Percentiles rank a stretch among this genome's conserved stretches.
Evolutionary conservation across 495 filamentous ascomycete genomes (phyloP).

Genomic region (Astrocystis sublimbata): DNA sequence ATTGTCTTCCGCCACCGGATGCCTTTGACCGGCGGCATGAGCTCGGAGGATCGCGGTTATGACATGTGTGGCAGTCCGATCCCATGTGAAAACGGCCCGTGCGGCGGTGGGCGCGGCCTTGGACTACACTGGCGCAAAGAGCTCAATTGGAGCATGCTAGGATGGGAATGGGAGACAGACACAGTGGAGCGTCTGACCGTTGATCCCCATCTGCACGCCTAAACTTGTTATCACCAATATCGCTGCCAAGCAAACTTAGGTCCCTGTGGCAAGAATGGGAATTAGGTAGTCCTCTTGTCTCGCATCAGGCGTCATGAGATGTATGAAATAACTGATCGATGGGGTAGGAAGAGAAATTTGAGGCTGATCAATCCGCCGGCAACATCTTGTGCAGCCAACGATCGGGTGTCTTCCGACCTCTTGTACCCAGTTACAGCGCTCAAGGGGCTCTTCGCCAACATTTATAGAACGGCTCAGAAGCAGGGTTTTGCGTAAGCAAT

Average conservation of each 20-base stretch:
- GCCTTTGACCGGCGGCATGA: constrained; percentile 60
- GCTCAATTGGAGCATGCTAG: constrained; percentile 89
- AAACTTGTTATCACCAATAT: constrained; percentile 18
- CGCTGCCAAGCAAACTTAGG: constrained; percentile 26
- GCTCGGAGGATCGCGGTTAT: constrained; percentile 48
- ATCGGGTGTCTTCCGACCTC: background rate
- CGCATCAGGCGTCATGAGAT: constrained; percentile 26
- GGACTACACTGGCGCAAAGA: constrained; percentile 91
- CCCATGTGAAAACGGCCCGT: constrained; percentile 30
- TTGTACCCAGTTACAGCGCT: too few species aligned
- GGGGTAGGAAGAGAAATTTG: background rate
- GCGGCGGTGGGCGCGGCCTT: constrained; percentile 60
- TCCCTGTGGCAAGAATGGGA: constrained; percentile 43
- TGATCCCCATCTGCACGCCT: constrained; percentile 43
- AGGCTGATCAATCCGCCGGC: background rate
- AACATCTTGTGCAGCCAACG: background rate
- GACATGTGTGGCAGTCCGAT: constrained; percentile 26
- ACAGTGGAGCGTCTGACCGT: constrained; percentile 33
- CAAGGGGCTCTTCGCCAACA: background rate
- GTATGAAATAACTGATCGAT: constrained; percentile 14
- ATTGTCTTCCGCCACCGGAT: constrained; percentile 74
- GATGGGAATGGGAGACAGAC: constrained; percentile 72
- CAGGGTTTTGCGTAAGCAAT: background rate
- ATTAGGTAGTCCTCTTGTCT: constrained; percentile 51
- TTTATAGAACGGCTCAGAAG: background rate